These are phyloP conservation scores for Aspergillus haitiensis DNA, from an alignment of 495 filamentous ascomycete species.

Conservation along the genomic window DNA sequence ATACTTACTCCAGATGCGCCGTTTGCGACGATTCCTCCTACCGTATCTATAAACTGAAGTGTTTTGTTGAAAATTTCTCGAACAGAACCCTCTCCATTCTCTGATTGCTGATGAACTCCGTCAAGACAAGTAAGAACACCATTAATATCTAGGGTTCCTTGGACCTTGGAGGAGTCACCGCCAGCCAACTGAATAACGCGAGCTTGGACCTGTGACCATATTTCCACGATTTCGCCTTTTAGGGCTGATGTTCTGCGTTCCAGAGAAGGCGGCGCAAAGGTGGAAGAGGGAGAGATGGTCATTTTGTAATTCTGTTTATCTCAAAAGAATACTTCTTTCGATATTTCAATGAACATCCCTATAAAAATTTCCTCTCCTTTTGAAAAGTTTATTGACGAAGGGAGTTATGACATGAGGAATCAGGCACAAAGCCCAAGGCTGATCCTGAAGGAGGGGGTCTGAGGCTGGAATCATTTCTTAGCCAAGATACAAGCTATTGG, in stretches of 20 bases:
- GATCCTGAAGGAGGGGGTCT: background rate
- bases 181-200: constrained; percentile 41
- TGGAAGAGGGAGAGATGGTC: constrained; percentile 22
- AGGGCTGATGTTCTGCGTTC: constrained; percentile 23
- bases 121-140: constrained; percentile 35
- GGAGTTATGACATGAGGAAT: background rate
- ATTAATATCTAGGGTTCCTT: constrained; percentile 31
- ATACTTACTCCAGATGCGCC: constrained; percentile 35
- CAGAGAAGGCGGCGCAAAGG: constrained; percentile 6
- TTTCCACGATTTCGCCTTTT: constrained; percentile 38
- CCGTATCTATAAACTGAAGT: constrained; percentile 37
- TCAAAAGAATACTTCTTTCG: background rate
- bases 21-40: constrained; percentile 35
- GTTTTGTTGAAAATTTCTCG: constrained; percentile 32
- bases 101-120: constrained; percentile 26
- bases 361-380: background rate
- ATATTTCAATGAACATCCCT: background rate
- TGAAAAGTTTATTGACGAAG: background rate
- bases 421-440: background rate
- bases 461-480: background rate
- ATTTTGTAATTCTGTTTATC: constrained; percentile 8
- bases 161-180: constrained; percentile 33
- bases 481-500: background rate
- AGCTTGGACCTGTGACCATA: constrained; percentile 39
- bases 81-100: constrained; percentile 30